A percentile compares a stretch with the other conserved stretches of the same genome.
These are phyloP conservation scores for Setaria italica DNA, from an alignment of 202 grass and related monocot species.

Conservation along the genomic window DNA sequence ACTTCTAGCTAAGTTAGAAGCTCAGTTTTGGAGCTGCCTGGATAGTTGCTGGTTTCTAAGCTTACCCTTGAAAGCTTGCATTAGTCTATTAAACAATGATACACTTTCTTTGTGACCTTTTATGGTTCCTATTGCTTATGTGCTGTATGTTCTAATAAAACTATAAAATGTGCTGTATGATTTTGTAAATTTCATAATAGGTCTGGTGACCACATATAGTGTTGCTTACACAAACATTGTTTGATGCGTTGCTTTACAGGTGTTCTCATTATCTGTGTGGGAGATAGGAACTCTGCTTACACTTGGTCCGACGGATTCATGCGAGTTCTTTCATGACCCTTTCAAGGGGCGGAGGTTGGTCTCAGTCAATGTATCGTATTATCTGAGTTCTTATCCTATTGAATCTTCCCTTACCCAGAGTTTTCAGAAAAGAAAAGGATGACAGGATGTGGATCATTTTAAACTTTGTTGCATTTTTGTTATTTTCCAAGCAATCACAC, in stretches of 20 bases:
- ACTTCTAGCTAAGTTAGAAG: not conserved
- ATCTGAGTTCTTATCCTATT: not conserved
- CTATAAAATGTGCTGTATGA: not conserved
- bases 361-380: not conserved
- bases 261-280: constrained; percentile 84
- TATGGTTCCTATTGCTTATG: not conserved
- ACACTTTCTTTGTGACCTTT: not conserved
- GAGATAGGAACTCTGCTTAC: constrained; percentile 89
- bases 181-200: not conserved
- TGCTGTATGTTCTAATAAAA: not conserved
- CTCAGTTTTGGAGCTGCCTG: not conserved
- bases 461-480: not conserved
- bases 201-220: not conserved
- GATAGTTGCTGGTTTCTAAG: constrained; percentile 28
- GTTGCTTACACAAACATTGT: constrained; percentile 34
- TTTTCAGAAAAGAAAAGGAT: not conserved
- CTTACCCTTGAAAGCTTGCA: not conserved
- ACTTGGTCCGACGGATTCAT: constrained; percentile 84
- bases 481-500: not conserved
- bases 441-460: not conserved
- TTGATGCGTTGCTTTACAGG: constrained; percentile 49
- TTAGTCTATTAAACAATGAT: not conserved
- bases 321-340: constrained; percentile 95
- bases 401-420: not conserved
- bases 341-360: constrained; percentile 80